Evolutionary conservation across 2,329 filamentous ascomycete species (phyloP), one percentile per base, ranked within the genome.

Genomic region (Daldinia eschscholtzii): DNA sequence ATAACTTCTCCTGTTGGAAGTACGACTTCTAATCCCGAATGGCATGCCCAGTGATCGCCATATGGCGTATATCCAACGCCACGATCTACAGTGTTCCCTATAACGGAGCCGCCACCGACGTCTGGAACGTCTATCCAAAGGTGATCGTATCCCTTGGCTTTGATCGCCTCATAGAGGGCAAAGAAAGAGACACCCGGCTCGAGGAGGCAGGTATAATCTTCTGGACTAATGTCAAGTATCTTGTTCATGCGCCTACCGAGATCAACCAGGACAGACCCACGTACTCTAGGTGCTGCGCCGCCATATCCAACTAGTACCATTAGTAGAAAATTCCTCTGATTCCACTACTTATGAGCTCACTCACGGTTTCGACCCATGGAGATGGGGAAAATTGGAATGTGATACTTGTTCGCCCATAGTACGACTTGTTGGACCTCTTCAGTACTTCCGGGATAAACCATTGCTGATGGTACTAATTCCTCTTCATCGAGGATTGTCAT

Each of bases 121-220:
- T 81, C 80, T 4, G 80, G 81, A 0, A 78, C 74, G 48, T 84
- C 83, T 15, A 84, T 76, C 83, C 83, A 85, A 39, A 84, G 74
- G 15, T 79, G 74, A 23, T 82, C 76, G 10, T 80, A 75, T 6
- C 78, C 72, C 39, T 79, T 85, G 72, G 23, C 80, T 79, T 57
- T 80, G 75, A 72, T 80, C 75, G 67, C 80, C 76, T 87, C 80
- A 67, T 88, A 81, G 6, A 88, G 77, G 30, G 81, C 81, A 61
- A 83, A 82, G 72, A 83, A 88, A 0, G 85, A 84, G 0, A 88
- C 86, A 0, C 87, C 86, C 0, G 87, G 87, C 73, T 88, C 86
- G 4, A 89, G 80, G 0, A 88, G 76, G 46, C 81, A 84, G 61
- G 80, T 86, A 20, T 83, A 84, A 46, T 81, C 82, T 15, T 85